phyloP scores from a whole-genome alignment of 164 flowering plant species.

The Akebia trifoliata region DNA sequence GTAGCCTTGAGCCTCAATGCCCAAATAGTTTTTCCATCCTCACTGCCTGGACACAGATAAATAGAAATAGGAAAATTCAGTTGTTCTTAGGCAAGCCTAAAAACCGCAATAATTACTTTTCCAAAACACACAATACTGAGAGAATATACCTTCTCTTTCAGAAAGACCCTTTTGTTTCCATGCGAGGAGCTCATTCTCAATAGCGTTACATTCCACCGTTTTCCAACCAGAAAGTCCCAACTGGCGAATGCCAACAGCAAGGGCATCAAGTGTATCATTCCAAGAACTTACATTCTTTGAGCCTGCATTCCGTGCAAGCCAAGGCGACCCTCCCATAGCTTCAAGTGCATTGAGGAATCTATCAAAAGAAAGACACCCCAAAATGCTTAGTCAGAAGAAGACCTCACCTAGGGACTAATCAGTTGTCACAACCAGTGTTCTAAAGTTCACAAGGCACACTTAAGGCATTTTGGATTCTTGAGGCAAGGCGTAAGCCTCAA shows the following conservation, averaged over 20 bases:
- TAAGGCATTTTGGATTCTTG: too few relatives aligned
- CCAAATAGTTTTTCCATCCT: conserved; percentile 86
- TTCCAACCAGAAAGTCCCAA: conserved; percentile 84
- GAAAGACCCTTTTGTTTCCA: conserved; percentile 75
- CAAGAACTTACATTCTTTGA: conserved; percentile 55
- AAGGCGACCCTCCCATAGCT: conserved; percentile 61
- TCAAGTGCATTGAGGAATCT: conserved; percentile 83
- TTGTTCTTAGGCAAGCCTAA: not conserved
- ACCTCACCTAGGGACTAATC: not conserved
- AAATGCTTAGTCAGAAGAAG: conserved; percentile 11
- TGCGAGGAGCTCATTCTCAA: conserved; percentile 65
- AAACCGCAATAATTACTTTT: not conserved
- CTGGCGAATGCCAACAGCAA: conserved; percentile 58
- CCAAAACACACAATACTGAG: not conserved
- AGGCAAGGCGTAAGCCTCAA: too few relatives aligned
- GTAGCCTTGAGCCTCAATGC: conserved; percentile 91
- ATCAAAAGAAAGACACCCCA: conserved; percentile 11
- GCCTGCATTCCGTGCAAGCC: conserved; percentile 55
- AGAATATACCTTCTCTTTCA: conserved; percentile 69
- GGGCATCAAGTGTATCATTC: conserved; percentile 62
- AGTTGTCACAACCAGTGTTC: too few relatives aligned
- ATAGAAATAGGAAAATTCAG: not conserved
- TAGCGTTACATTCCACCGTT: conserved; percentile 65
- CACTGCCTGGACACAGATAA: conserved; percentile 45
- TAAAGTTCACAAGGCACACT: too few relatives aligned